Percentiles rank a stretch among this genome's conserved stretches.
Evolutionary conservation across 2,329 filamentous ascomycete genomes (phyloP).

Genomic region (Teratosphaeriaceae sp.): DNA sequence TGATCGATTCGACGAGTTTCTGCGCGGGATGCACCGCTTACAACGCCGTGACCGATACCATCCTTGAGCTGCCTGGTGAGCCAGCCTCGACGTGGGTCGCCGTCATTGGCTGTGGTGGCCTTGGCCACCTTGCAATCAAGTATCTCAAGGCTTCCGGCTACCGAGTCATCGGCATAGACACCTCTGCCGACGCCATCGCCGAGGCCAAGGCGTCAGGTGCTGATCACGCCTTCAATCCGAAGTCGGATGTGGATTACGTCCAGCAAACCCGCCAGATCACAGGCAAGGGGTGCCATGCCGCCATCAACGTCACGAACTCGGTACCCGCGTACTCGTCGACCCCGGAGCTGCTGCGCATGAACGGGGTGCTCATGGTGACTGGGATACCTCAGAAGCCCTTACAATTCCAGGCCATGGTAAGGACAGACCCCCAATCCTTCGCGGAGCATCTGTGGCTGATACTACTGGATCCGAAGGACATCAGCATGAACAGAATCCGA

Average conservation of each 20-base stretch:
- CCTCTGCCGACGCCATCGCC: conserved; percentile 30
- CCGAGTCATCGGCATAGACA: conserved; percentile 39
- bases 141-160: conserved; percentile 43
- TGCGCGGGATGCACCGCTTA: conserved; percentile 14
- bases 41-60: conserved; percentile 19
- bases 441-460: too few species aligned
- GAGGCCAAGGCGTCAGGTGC: conserved; percentile 13
- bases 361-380: conserved; percentile 13
- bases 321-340: conserved; percentile 9
- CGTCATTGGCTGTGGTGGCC: conserved; percentile 12
- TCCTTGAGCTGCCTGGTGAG: conserved; percentile 8
- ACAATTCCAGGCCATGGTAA: conserved; percentile 12
- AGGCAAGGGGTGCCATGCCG: conserved; percentile 14
- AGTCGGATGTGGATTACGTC: conserved; percentile 8
- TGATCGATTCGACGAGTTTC: conserved; percentile 2
- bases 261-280: conserved; percentile 8
- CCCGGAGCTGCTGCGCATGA: conserved; percentile 8
- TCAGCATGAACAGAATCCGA: conserved; percentile 11
- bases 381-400: conserved; percentile 15
- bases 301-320: conserved; percentile 16
- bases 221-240: conserved; percentile 14
- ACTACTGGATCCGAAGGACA: too few species aligned
- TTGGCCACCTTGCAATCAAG: conserved; percentile 38
- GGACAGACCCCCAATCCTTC: too few species aligned
- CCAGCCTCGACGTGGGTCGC: conserved; percentile 10